phyloP scores from a whole-genome alignment of 306 rosid genomes.

The Cucurbita moschata region DNA sequence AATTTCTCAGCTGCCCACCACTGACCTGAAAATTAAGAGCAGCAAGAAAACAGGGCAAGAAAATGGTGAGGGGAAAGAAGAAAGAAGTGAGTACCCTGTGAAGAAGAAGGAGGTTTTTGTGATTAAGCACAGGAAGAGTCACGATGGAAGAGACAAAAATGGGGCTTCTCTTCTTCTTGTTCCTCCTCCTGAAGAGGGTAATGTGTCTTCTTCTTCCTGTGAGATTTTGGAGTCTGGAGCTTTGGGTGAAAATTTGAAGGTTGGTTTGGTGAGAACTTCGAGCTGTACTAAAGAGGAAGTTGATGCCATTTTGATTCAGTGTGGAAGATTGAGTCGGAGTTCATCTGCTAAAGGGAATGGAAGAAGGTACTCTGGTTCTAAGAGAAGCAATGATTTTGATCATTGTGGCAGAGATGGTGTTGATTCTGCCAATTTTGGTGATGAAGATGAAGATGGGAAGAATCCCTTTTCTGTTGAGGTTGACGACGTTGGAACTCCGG shows the following conservation, averaged over 20 bases:
- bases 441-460: constrained; percentile 11
- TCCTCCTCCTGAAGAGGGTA: background rate
- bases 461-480: constrained; percentile 15
- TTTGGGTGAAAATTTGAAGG: constrained; percentile 12
- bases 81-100: constrained; percentile 11
- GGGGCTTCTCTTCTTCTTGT: constrained; percentile 1
- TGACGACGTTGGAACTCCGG: constrained; percentile 26
- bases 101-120: constrained; percentile 71
- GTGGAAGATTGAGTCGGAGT: constrained; percentile 91
- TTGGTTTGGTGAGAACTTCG: constrained; percentile 60
- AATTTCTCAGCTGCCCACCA: background rate
- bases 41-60: constrained; percentile 19
- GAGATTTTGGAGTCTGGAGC: constrained; percentile 13
- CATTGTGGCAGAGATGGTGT: constrained; percentile 23
- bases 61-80: constrained; percentile 5
- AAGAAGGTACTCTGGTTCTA: constrained; percentile 75
- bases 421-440: constrained; percentile 22
- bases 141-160: constrained; percentile 49
- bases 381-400: constrained; percentile 71
- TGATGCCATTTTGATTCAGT: constrained; percentile 84
- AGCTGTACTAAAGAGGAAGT: constrained; percentile 90
- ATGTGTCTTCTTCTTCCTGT: background rate
- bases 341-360: constrained; percentile 59
- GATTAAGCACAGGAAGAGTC: constrained; percentile 75
- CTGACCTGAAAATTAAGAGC: constrained; percentile 11